phyloP scores from a whole-genome alignment of 2,329 filamentous ascomycete genomes.

The Hymenotorrendiella dingleyae region DNA sequence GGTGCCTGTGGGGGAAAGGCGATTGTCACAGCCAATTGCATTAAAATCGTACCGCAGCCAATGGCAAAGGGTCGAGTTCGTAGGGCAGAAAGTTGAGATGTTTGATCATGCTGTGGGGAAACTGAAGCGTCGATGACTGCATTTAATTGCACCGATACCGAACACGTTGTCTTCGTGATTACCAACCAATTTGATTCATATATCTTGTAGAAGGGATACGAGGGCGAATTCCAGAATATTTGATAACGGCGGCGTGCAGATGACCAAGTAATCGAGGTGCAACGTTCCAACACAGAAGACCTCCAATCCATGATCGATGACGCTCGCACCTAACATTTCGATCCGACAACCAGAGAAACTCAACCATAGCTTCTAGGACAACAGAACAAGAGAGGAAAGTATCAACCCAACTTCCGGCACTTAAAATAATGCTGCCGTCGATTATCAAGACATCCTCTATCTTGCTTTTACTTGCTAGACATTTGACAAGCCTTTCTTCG shows the following conservation, averaged over 20 bases:
- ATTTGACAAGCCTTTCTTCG: too few species aligned
- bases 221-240: neutral
- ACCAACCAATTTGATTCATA: too few species aligned
- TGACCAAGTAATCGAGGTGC: constrained; percentile 2
- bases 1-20: neutral
- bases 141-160: constrained; percentile 8
- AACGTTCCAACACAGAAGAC: constrained; percentile 14
- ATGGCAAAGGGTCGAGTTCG: neutral
- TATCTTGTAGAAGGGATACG: neutral
- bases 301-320: constrained; percentile 1
- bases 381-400: too few species aligned
- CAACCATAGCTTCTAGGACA: too few species aligned
- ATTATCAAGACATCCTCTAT: too few species aligned
- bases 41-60: constrained; percentile 7
- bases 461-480: too few species aligned
- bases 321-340: too few species aligned
- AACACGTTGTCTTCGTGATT: too few species aligned
- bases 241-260: constrained; percentile 9
- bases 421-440: too few species aligned
- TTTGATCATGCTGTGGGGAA: constrained; percentile 1
- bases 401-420: too few species aligned
- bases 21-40: constrained; percentile 14
- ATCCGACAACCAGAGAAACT: too few species aligned
- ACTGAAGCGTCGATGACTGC: constrained; percentile 11
- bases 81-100: constrained; percentile 11